A percentile compares a stretch with the other conserved stretches of the same genome.
Evolutionary conservation across 1,284 basidiomycete species (phyloP).

Genomic region (Mycosarcoma maydis): DNA sequence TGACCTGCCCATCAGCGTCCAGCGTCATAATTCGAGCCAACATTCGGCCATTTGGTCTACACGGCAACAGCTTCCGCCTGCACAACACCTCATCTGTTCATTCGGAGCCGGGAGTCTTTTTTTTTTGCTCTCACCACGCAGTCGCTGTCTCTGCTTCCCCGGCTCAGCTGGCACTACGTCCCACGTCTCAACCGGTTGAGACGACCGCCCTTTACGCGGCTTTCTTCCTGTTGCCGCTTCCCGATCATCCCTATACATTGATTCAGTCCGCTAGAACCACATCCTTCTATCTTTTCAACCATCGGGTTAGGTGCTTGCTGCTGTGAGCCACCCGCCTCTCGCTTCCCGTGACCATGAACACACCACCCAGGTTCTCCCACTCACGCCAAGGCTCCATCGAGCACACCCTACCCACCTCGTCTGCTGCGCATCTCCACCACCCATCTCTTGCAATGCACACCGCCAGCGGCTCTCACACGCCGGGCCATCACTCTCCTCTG

Average conservation of each 20-base stretch:
- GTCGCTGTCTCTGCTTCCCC: too few relatives aligned
- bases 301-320: background rate
- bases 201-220: background rate
- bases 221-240: background rate
- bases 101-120: background rate
- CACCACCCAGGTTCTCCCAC: conserved; percentile 45
- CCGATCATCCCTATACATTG: background rate
- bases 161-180: too few relatives aligned
- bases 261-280: background rate
- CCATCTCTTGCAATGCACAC: conserved; percentile 24
- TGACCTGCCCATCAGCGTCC: background rate
- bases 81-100: background rate
- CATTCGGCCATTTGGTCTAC: background rate
- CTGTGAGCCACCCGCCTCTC: too few relatives aligned
- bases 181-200: too few relatives aligned
- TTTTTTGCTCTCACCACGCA: too few relatives aligned
- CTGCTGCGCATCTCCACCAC: conserved; percentile 42
- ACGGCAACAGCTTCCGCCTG: background rate
- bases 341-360: conserved; percentile 53
- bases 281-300: background rate
- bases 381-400: conserved; percentile 51
- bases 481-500: conserved; percentile 37
- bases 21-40: too few relatives aligned
- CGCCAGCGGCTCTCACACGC: conserved; percentile 27
- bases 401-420: conserved; percentile 22